Conservation (phyloP, 1,139 yeast genomes). For the Blastobotrys apis region DNA sequence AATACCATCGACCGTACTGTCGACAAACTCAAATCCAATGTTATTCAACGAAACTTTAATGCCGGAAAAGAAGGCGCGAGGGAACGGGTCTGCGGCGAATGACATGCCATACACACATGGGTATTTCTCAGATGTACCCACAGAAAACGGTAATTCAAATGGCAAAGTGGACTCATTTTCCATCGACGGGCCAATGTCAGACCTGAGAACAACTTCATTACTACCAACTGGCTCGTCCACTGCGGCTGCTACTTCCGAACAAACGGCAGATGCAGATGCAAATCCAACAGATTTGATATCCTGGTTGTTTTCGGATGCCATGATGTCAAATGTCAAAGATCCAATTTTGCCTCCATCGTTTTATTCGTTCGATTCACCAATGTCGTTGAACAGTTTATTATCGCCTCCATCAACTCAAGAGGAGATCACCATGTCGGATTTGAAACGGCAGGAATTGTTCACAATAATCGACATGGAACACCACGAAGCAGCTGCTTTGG, state of each 20-base stretch:
- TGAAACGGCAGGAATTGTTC: conserved; percentile 34
- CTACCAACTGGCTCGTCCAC: not conserved
- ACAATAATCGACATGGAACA: conserved; percentile 33
- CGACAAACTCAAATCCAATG: not conserved
- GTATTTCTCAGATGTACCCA: not conserved
- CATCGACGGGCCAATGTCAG: conserved; percentile 22
- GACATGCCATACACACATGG: too few species aligned
- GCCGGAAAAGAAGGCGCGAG: not conserved
- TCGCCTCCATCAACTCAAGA: conserved; percentile 36
- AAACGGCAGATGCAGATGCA: not conserved
- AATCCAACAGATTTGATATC: conserved; percentile 30
- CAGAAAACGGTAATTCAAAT: not conserved
- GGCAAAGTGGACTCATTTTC: too few species aligned
- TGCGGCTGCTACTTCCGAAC: not conserved
- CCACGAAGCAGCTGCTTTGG: conserved; percentile 37
- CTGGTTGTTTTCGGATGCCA: conserved; percentile 38
- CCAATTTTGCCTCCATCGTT: conserved; percentile 31
- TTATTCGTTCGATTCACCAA: conserved; percentile 34
- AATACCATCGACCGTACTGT: not conserved
- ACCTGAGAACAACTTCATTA: conserved; percentile 20
- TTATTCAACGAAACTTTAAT: not conserved
- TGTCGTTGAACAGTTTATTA: conserved; percentile 36
- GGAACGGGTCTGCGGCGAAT: too few species aligned
- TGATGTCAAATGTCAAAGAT: conserved; percentile 31
- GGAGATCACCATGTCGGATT: conserved; percentile 25